A percentile compares a stretch with the other conserved stretches of the same genome.
phyloP scores from a whole-genome alignment of 805 yeast genomes.

The Scheffersomyces coipomensis region DNA sequence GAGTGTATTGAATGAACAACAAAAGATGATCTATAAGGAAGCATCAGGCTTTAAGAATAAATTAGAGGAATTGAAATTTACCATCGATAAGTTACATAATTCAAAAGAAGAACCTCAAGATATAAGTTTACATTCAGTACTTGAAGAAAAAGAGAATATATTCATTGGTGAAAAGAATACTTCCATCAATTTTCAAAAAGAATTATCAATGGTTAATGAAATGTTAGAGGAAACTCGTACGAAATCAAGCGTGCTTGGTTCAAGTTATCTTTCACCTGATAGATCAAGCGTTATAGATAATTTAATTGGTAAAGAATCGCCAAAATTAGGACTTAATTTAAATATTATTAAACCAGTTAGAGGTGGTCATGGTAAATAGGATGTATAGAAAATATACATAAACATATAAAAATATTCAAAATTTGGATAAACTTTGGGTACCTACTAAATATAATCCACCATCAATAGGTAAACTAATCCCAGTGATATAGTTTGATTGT shows the following conservation, averaged over 20 bases:
- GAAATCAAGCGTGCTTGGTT: neutral
- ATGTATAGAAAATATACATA: no score
- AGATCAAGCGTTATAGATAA: neutral
- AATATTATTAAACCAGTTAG: constrained; percentile 62
- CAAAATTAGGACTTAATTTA: constrained; percentile 51
- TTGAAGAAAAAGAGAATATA: neutral
- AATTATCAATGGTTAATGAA: neutral
- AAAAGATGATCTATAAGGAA: constrained; percentile 37
- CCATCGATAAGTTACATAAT: constrained; percentile 4
- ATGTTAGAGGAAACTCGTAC: neutral
- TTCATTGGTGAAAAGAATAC: neutral
- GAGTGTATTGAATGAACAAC: constrained; percentile 48
- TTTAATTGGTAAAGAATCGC: constrained; percentile 14
- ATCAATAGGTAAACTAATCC: constrained; percentile 59
- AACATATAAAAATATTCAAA: no score
- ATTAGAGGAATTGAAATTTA: constrained; percentile 16
- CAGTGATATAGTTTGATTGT: constrained; percentile 58
- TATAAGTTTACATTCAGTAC: no score
- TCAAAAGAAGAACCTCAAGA: constrained; percentile 6
- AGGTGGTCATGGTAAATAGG: constrained; percentile 47
- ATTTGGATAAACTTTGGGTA: constrained; percentile 9
- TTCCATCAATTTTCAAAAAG: neutral
- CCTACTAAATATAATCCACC: constrained; percentile 54
- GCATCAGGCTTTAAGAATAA: constrained; percentile 48
- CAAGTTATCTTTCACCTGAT: neutral